Conservation (phyloP, 1,139 yeast genomes). For the Lodderomyces beijingensis region DNA sequence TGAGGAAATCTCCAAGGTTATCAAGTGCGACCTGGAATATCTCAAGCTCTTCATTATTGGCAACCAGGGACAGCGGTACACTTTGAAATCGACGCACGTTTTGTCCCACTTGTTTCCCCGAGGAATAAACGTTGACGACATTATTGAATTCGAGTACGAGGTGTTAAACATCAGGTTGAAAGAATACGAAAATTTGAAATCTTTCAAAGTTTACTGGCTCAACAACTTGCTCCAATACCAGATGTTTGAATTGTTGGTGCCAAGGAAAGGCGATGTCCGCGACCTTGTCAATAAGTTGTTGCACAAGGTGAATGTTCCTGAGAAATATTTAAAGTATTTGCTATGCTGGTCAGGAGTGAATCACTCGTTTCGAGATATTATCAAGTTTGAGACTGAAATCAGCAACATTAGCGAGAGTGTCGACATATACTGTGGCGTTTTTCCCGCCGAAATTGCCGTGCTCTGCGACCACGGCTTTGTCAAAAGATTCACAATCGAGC, state of each 20-base stretch:
- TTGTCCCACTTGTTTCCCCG: constrained; percentile 48
- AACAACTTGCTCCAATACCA: constrained; percentile 62
- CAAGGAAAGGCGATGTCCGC: constrained; percentile 52
- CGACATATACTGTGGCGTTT: constrained; percentile 41
- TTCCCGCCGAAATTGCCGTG: constrained; percentile 43
- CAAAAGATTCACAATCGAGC: constrained; percentile 22
- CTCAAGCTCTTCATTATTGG: constrained; percentile 62
- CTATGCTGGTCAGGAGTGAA: constrained; percentile 56
- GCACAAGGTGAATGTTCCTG: constrained; percentile 49
- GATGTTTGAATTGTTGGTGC: constrained; percentile 63
- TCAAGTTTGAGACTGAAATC: constrained; percentile 35
- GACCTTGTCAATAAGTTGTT: constrained; percentile 57
- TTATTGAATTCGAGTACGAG: constrained; percentile 64
- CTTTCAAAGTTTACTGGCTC: constrained; percentile 62
- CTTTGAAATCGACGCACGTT: constrained; percentile 39
- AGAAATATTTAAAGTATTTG: constrained; percentile 46
- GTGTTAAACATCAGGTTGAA: constrained; percentile 66
- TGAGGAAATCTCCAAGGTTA: constrained; percentile 47
- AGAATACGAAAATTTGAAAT: constrained; percentile 73
- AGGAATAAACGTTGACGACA: constrained; percentile 42
- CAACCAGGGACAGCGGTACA: constrained; percentile 50
- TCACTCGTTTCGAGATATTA: constrained; percentile 35
- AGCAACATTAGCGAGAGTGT: constrained; percentile 30
- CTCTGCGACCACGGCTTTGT: constrained; percentile 37
- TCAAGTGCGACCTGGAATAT: constrained; percentile 56